Evolutionary conservation across 345 rosid genomes (phyloP).

Genomic region (Trapa incisa): DNA sequence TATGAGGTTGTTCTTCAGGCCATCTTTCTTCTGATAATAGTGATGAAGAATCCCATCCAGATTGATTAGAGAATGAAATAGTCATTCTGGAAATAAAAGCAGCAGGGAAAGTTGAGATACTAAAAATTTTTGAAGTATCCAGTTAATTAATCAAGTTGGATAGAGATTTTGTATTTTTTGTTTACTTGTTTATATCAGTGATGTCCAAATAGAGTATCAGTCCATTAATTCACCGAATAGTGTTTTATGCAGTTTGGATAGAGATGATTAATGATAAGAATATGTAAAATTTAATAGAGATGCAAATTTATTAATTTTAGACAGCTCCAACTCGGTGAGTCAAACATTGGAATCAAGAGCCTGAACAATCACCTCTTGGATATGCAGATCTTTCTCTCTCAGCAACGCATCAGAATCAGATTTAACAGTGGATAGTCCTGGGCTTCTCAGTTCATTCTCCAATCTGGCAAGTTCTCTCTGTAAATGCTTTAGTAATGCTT

Average conservation of each 20-base stretch:
- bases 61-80: not conserved
- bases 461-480: constrained; percentile 80
- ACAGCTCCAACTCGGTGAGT: not conserved
- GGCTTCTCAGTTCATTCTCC: constrained; percentile 52
- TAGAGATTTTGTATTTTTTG: too few species aligned
- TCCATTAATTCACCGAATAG: too few species aligned
- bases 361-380: constrained; percentile 46
- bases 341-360: not conserved
- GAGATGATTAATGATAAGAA: too few species aligned
- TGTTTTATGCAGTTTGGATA: too few species aligned
- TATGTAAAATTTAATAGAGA: not conserved
- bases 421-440: constrained; percentile 24
- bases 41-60: not conserved
- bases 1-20: not conserved
- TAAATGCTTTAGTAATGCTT: constrained; percentile 75
- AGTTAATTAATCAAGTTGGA: not conserved
- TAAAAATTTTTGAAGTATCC: not conserved
- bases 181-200: too few species aligned
- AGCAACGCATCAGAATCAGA: constrained; percentile 36
- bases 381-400: constrained; percentile 66
- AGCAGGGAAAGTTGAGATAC: not conserved
- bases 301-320: not conserved
- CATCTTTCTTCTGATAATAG: not conserved
- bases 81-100: not conserved
- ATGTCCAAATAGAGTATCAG: too few species aligned